phyloP scores from a whole-genome alignment of 306 rosid species.

The Bauhinia variegata region DNA sequence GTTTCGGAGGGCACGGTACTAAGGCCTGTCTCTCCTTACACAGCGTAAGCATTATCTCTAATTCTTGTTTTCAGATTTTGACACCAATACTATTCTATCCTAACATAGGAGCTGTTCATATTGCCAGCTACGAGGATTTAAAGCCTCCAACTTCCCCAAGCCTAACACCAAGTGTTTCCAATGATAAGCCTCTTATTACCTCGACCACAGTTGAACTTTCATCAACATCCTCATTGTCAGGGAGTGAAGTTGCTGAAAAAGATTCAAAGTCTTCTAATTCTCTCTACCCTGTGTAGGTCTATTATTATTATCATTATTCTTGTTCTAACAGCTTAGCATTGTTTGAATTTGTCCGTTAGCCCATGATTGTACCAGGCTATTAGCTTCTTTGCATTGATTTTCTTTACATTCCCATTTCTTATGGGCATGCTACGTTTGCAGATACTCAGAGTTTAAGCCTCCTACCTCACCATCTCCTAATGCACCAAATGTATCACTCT shows the following conservation, averaged over 20 bases:
- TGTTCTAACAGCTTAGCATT: too few species aligned
- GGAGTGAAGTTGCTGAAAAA: slow-evolving; percentile 22
- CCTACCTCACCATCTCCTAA: slow-evolving; percentile 81
- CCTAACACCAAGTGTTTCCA: slow-evolving; percentile 55
- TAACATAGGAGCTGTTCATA: slow-evolving; percentile 26
- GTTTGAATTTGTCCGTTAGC: too few species aligned
- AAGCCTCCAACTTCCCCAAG: slow-evolving; percentile 69
- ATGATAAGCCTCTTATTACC: slow-evolving; percentile 30
- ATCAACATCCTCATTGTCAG: slow-evolving; percentile 37
- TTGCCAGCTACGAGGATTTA: slow-evolving; percentile 58
- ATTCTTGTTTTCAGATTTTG: neutral
- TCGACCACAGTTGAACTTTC: slow-evolving; percentile 34
- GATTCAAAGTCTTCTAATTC: slow-evolving; percentile 41
- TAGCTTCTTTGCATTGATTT: neutral
- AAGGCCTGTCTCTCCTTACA: slow-evolving; percentile 60
- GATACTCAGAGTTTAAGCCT: slow-evolving; percentile 80
- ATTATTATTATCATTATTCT: too few species aligned
- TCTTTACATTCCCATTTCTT: slow-evolving; percentile 14
- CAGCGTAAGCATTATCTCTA: slow-evolving; percentile 51
- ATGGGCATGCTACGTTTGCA: slow-evolving; percentile 36
- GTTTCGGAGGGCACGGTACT: slow-evolving; percentile 26
- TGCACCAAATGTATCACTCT: slow-evolving; percentile 46
- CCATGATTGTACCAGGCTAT: too few species aligned
- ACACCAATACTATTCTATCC: slow-evolving; percentile 5
- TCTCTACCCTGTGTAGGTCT: too few species aligned